These are phyloP conservation scores for Linum trigynum DNA, from an alignment of 345 rosid genomes.

Conservation along the genomic window DNA sequence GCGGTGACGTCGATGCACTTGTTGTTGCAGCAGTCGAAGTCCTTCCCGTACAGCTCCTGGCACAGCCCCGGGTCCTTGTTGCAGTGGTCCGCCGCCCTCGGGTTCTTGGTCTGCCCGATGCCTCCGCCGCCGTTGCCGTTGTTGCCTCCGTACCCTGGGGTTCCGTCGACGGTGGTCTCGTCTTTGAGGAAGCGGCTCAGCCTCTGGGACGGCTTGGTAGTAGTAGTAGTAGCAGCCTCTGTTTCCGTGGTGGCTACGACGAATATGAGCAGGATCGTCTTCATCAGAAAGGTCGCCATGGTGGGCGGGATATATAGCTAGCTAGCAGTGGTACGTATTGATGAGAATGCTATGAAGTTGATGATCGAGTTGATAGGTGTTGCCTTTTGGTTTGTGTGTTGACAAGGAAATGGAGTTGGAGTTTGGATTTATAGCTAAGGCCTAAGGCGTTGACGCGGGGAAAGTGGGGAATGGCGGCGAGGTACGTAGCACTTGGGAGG, in stretches of 20 bases:
- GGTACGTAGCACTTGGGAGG: no score
- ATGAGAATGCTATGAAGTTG: no score
- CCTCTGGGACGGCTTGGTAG: conserved; percentile 23
- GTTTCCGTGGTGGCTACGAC: conserved; percentile 24
- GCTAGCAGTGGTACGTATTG: not conserved
- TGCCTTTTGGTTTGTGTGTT: conserved; percentile 1
- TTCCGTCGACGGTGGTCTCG: not conserved
- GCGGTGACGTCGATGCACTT: conserved; percentile 48
- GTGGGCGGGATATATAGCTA: not conserved
- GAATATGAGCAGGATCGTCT: conserved; percentile 33
- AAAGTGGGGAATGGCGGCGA: conserved; percentile 26
- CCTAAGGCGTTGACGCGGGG: conserved; percentile 48
- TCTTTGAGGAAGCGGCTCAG: conserved; percentile 51
- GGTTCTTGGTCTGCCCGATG: conserved; percentile 20
- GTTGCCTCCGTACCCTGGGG: no score
- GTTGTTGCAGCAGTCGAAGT: conserved; percentile 64
- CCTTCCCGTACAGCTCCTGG: conserved; percentile 15
- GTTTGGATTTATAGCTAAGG: conserved; percentile 35
- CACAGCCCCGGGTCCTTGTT: conserved; percentile 37
- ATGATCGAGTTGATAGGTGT: no score
- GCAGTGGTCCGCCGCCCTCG: conserved; percentile 65
- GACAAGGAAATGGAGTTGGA: conserved; percentile 17
- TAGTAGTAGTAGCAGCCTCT: conserved; percentile 5
- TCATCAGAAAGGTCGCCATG: conserved; percentile 14
- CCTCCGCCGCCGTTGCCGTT: no score